These are phyloP conservation scores for Lasiodiplodia theobromae DNA, from an alignment of 2,329 filamentous ascomycete genomes.

Conservation along the genomic window DNA sequence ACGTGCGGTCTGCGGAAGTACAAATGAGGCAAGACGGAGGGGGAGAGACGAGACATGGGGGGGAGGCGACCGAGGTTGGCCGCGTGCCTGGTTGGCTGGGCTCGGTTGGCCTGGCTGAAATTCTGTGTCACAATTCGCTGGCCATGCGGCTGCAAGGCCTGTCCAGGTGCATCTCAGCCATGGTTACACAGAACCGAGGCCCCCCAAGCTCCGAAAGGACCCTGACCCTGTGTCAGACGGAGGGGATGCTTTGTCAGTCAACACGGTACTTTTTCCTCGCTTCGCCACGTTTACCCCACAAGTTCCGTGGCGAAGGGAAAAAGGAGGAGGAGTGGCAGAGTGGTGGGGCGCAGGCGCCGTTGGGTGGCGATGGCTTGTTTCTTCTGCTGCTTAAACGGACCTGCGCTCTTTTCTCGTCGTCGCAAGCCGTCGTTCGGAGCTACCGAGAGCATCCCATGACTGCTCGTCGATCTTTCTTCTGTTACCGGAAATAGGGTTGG, in stretches of 20 bases:
- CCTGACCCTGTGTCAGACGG: conserved; percentile 49
- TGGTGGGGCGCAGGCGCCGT: conserved; percentile 3
- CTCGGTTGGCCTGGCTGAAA: background rate
- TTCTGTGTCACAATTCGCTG: background rate
- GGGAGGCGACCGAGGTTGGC: background rate
- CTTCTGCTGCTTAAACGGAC: conserved; percentile 18
- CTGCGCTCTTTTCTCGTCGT: background rate
- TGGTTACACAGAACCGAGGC: background rate
- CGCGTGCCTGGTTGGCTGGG: background rate
- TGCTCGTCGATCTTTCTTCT: background rate
- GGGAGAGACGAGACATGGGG: background rate
- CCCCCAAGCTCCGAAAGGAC: background rate
- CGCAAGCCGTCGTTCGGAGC: no score
- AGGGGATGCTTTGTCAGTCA: background rate
- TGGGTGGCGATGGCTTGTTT: conserved; percentile 12
- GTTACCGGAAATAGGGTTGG: background rate
- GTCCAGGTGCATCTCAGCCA: background rate
- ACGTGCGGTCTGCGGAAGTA: background rate
- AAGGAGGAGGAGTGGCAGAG: background rate
- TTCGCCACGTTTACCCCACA: conserved; percentile 12
- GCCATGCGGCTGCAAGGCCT: background rate
- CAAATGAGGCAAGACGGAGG: background rate
- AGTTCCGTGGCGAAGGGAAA: background rate
- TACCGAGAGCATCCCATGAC: background rate
- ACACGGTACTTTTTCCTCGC: conserved; percentile 28